Conservation (phyloP, 2,329 filamentous ascomycete species). For the Lachnellula cervina region DNA sequence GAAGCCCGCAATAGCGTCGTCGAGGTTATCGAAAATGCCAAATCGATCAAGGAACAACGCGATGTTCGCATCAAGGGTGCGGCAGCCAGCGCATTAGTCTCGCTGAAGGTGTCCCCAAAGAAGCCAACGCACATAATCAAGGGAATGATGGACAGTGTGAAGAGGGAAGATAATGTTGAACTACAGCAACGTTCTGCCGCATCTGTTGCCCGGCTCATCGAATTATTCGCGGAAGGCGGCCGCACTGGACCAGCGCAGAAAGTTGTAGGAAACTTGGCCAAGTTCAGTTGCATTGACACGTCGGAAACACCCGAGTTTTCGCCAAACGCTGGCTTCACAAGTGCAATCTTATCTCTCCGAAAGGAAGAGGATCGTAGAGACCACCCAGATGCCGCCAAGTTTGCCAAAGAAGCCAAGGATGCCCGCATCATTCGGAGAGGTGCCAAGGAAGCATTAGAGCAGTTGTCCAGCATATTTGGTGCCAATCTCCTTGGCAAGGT, state of each 20-base stretch:
- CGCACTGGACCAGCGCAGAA: conserved; percentile 88
- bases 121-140: conserved; percentile 92
- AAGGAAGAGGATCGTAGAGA: conserved; percentile 97
- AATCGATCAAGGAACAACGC: conserved; percentile 69
- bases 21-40: conserved; percentile 74
- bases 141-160: conserved; percentile 96
- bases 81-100: conserved; percentile 80
- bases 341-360: conserved; percentile 83
- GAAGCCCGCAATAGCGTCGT: conserved; percentile 70
- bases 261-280: conserved; percentile 90
- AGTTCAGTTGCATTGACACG: conserved; percentile 96
- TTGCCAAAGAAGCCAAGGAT: conserved; percentile 81
- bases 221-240: conserved; percentile 74
- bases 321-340: conserved; percentile 71
- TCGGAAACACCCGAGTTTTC: conserved; percentile 95
- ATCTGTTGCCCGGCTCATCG: conserved; percentile 80
- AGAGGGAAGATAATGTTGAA: conserved; percentile 85
- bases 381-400: conserved; percentile 84
- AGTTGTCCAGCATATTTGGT: conserved; percentile 76
- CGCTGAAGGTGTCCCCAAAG: conserved; percentile 84
- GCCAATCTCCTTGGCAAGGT: conserved; percentile 73
- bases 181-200: conserved; percentile 81
- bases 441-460: conserved; percentile 89
- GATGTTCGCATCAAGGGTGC: conserved; percentile 84
- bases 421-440: conserved; percentile 87